Evolutionary conservation across 148 eudicot species (phyloP), one percentile per base, ranked within the genome.

Genomic region (Cornus controversa): DNA sequence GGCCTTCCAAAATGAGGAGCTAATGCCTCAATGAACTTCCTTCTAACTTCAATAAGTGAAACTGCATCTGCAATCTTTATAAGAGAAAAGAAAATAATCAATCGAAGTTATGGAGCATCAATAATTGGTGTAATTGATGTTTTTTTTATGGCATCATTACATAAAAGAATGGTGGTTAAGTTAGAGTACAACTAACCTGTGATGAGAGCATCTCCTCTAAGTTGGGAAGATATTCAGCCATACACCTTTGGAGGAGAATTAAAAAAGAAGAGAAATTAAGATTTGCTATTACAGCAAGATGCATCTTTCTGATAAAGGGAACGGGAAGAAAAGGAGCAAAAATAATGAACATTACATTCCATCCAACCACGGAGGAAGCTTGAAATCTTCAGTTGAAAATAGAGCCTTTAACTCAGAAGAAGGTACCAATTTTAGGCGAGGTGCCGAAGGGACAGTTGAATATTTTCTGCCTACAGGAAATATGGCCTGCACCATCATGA

Each of bases 181-280:
- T 40, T 28, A 28, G 58, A 82, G 36, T 57, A 66, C 34, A 69
- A 73, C 80, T 80, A 28, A 95, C 99, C 99, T 95, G 94, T 69
- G 84, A 80, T 74, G 86, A 84, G 54, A 95, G 86, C 88, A 84
- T 82, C 77, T 88, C 93, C 77, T 95, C 99, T 78, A 95, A 76
- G 78, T 73, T 69, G 54, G 93, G 96, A 80, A 95, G 96, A 85
- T 95, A 95, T 80, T 90, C 99, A 78, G 99, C 97, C 97, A 91
- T 86, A 90, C 99, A 95, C 99, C 99, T 95, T 57, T 28, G 53
- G 34, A 63, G 66, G 58, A 67, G 64, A 31, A 1, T 0, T 0
- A 31, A 5, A 31, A 31, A 5, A 31, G 34, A 31, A 18, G 20
- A 16, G 20, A 50, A 4, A 50, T n/a, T 40, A 18, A 75, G 25